Base-by-base conservation (phyloP, 2,329 filamentous ascomycete species). In the Diaporthe destruens region DNA sequence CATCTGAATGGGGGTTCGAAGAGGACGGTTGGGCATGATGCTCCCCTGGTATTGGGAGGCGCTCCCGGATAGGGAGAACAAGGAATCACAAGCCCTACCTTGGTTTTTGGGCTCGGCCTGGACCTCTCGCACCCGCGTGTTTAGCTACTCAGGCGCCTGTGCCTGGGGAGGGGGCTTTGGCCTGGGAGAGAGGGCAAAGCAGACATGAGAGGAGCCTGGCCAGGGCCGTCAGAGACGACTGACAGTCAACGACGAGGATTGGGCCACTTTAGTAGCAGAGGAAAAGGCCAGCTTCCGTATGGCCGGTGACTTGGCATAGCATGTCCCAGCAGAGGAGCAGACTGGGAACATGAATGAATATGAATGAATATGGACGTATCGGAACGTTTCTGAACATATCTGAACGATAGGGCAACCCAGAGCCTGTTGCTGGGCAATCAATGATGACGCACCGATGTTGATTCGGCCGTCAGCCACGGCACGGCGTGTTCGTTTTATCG, bases 1-100 rank as follows among this genome's bases (percentile, higher is more conserved):
- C 3, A 94, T 94, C 77, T 93, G 81, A 82, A 76, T 16, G 59
- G 57, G 51, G 20, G 23, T 39, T 20, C 23, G 53, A 14, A 20
- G 36, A n/a, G 59, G 32, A 61, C 25, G 29, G n/a, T 51, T 3
- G 65, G 39, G 25, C 55, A 72, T 71, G 72, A 72, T 70, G 72
- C 47, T 59, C 54, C 54, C 69, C 57, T 72, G 54, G 23, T 61
- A 66, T 67, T 54, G 11, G 34, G 66, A 36, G 42, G 61, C 44
- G 7, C 42, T 7, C 39, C 29, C 32, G 61, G 20, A 11, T 39
- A 36, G n/a, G 9, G 29, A 23, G 16, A 5, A 36, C n/a, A 16
- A 23, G 44, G 11, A 39, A 39, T 12, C 36, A 39, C 36, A 34
- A 25, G 29, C n/a, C 20, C 2, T 23, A 29, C n/a, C 29, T 23